A percentile compares a stretch with the other conserved stretches of the same genome.
These are phyloP conservation scores for Nannochloropsis granulata DNA, from an alignment of 108 stramenopile genomes.

Conservation along the genomic window DNA sequence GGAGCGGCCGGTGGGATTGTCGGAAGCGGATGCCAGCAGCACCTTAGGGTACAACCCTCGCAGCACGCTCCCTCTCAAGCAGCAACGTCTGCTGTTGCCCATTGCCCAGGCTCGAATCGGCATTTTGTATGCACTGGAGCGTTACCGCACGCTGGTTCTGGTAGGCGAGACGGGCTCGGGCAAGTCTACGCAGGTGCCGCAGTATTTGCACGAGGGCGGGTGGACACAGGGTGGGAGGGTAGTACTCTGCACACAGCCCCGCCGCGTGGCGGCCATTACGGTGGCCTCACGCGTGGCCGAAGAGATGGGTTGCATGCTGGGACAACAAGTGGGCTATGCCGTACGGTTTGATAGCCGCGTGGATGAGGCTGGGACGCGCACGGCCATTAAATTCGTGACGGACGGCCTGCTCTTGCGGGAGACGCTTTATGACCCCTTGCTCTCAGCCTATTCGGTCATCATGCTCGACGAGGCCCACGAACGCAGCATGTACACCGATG, in stretches of 20 bases:
- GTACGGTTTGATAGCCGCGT: constrained; percentile 30
- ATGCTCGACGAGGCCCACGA: constrained; percentile 96
- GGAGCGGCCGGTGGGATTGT: background rate
- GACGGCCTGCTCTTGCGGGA: constrained; percentile 69
- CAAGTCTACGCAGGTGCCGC: constrained; percentile 69
- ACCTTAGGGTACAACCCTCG: background rate
- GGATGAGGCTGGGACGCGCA: background rate
- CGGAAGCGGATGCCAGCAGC: background rate
- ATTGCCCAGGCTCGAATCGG: constrained; percentile 3
- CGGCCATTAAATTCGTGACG: constrained; percentile 33
- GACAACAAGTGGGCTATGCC: constrained; percentile 35
- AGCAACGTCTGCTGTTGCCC: constrained; percentile 12
- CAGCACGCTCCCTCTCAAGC: constrained; percentile 1
- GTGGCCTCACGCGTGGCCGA: constrained; percentile 34
- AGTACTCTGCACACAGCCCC: constrained; percentile 36
- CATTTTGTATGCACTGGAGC: constrained; percentile 16
- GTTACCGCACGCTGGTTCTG: constrained; percentile 52
- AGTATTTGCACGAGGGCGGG: constrained; percentile 33
- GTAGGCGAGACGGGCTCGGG: constrained; percentile 90
- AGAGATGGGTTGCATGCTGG: constrained; percentile 31
- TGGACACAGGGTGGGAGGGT: constrained; percentile 29
- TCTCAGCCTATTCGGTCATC: constrained; percentile 72
- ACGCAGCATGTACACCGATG: constrained; percentile 67
- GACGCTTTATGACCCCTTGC: constrained; percentile 67
- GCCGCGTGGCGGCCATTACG: constrained; percentile 33